Evolutionary conservation across 2,329 filamentous ascomycete species (phyloP), one percentile per base, ranked within the genome.

Genomic region (Sporothrix schenckii): DNA sequence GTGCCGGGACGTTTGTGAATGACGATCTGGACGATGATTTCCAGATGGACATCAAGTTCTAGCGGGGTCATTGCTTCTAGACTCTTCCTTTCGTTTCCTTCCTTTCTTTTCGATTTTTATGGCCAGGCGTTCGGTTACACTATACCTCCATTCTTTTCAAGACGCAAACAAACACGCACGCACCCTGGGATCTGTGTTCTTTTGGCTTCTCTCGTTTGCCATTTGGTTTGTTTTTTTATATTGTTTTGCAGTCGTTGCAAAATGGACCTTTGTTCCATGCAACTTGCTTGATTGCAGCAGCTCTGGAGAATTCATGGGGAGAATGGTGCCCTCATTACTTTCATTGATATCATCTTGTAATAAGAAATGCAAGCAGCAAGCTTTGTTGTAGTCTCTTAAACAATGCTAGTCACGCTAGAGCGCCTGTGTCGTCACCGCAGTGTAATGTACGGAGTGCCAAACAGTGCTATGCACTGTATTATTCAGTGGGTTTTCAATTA

Each of bases 11-110:
- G 58, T 75, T 80, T 72, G 77, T 65, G 75, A 75, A 76, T 70
- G 77, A 80, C 16, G 83, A 83, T 4, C 80, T 86, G 4, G 85
- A 86, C 21, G 85, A 87, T 7, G 83, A 86, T 41, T 88, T 89
- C 74, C 83, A 88, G 76, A 78, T 89, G 73, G 83, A 84, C 72
- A 75, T 87, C 11, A 77, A 80, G 54, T 77, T 52, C 11, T 66
- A 30, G 50, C 21, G 14, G 6, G 4, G 21, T 24, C 4, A 16
- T 53, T 2, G 60, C 39, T 34, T 66, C 24, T 69, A 2, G 24
- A 14, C 30, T 61, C 30, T 21, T 44, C 34, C 16, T 61, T 67
- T 44, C 49, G 21, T 4, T 54, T 65, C 50, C 50, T 67, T 54
- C 41, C 27, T 60, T 68, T 49, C 27, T 50, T 24, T 65, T 50